phyloP scores from a whole-genome alignment of 169 alveolate genomes.

The Ichthyophthirius multifiliis region DNA sequence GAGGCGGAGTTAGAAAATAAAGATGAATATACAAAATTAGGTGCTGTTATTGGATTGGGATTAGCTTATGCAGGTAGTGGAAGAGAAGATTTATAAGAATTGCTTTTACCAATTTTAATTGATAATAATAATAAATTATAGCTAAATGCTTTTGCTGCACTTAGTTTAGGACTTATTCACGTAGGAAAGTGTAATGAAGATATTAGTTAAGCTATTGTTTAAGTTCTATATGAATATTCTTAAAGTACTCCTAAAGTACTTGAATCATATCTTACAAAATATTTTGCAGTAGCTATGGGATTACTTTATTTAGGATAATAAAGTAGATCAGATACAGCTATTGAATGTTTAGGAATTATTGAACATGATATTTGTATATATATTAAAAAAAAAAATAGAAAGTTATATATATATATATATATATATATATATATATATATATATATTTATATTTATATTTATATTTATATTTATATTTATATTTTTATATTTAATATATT shows the following conservation, averaged over 20 bases:
- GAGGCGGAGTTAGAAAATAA: conserved; percentile 88
- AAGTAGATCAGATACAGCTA: conserved; percentile 63
- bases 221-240: conserved; percentile 85
- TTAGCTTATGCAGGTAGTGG: conserved; percentile 98
- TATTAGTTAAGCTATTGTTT: conserved; percentile 91
- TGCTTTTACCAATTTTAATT: conserved; percentile 86
- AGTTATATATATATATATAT: neutral
- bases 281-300: conserved; percentile 84
- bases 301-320: conserved; percentile 79
- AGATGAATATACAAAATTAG: conserved; percentile 71
- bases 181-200: conserved; percentile 96
- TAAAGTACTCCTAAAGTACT: conserved; percentile 62
- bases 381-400: conserved; percentile 25
- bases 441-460: neutral
- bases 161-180: conserved; percentile 95
- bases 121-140: conserved; percentile 84
- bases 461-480: neutral
- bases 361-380: conserved; percentile 44
- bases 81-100: conserved; percentile 90
- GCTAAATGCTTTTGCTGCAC: conserved; percentile 95
- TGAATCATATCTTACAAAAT: conserved; percentile 67
- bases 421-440: too few relatives aligned
- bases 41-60: conserved; percentile 96
- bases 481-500: neutral
- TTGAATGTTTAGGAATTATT: conserved; percentile 48